Evolutionary conservation across 306 rosid genomes (phyloP).

Genomic region (Glycine soja): DNA sequence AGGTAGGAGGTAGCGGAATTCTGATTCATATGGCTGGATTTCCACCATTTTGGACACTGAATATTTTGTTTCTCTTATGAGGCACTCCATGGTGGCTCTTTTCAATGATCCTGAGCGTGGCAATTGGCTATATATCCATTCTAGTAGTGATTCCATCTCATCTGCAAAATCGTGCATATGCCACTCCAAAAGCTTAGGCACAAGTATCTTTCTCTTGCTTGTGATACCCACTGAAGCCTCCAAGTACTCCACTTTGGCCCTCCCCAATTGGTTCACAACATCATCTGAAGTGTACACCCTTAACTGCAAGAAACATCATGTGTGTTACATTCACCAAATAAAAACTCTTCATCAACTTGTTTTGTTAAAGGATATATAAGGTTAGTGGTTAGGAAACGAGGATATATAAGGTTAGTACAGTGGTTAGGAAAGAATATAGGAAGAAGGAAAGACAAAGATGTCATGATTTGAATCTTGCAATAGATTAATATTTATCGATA

Average conservation of each 20-base stretch:
- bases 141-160: constrained; percentile 81
- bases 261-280: constrained; percentile 76
- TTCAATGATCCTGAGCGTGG: constrained; percentile 77
- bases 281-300: constrained; percentile 83
- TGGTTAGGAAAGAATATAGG: too few relatives aligned
- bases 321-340: neutral
- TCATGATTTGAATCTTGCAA: too few relatives aligned
- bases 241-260: constrained; percentile 87
- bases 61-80: constrained; percentile 65
- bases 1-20: constrained; percentile 80
- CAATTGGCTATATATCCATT: constrained; percentile 93
- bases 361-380: too few relatives aligned
- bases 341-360: neutral
- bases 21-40: constrained; percentile 74
- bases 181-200: constrained; percentile 92
- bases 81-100: constrained; percentile 69
- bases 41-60: constrained; percentile 68
- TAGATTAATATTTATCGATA: too few relatives aligned
- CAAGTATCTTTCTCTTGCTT: constrained; percentile 74
- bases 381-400: too few relatives aligned
- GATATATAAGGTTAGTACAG: too few relatives aligned
- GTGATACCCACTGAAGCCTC: constrained; percentile 88
- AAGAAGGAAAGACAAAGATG: too few relatives aligned
- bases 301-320: constrained; percentile 58
- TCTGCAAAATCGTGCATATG: constrained; percentile 86